Base-by-base conservation (phyloP, 495 filamentous ascomycete species). In the Elasticomyces elasticus region DNA sequence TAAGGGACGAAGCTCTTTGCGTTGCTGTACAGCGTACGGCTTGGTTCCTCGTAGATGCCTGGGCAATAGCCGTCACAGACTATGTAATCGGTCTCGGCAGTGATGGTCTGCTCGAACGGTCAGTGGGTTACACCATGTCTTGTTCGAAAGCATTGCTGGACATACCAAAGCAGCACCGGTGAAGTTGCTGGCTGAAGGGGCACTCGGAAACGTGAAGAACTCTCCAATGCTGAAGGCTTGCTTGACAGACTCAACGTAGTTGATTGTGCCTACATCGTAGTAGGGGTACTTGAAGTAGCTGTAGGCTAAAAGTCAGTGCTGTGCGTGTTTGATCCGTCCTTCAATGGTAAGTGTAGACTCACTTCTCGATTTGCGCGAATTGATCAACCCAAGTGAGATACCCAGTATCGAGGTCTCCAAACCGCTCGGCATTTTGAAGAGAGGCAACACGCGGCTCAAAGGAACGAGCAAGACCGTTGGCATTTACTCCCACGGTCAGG, bases 211-310 rank as follows among this genome's bases (percentile, higher is more conserved):
- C 20, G 63, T 60, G 10, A 67, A 22, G 35, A 65, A 61, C 52
- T 71, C 69, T 15, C 37, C 55, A 25, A 67, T 26, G 15, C 54
- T 44, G 40, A 67, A 64, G 10, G 69, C 63, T 20, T 62, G n/a
- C 42, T 65, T 67, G 49, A 52, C 60, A 10, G 26, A 44, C 12
- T 70, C 62, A 22, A 64, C 61, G 49, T 58, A 69, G 42, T 54
- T 23, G 6, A 61, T 68, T 0, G 66, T 54, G 1, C 33, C 19
- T 5, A 41, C 17, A 37, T 63, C 59, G 54, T 65, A 72, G 53
- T 59, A 43, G 26, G 66, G 66, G 4, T 51, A 53, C 33, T 68
- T 63, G 65, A 72, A 69, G 61, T 69, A 72, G 33, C 67, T 70
- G 38, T n/a, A n/a, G n/a, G n/a, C n/a, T n/a, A n/a, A n/a, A n/a